Base-by-base conservation (phyloP, 2,329 filamentous ascomycete genomes). In the Calonectria crousiana region DNA sequence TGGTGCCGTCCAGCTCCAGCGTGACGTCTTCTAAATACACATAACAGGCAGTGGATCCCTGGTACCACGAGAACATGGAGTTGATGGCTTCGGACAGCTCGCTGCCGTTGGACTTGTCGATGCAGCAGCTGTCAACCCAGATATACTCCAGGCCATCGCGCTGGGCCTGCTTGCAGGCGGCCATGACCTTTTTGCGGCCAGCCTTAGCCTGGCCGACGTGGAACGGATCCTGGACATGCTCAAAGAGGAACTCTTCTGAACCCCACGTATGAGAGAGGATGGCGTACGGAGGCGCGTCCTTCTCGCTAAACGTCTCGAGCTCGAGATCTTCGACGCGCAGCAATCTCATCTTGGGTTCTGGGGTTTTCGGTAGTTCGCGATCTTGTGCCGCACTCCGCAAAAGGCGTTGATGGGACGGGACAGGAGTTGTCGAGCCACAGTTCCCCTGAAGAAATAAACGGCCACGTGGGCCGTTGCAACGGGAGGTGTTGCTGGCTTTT, bases 231-330 rank as follows among this genome's bases (percentile, higher is more conserved):
- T 38, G 56, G 13, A 38, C n/a, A 16, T 41, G 56, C 30, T 36
- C 56, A 62, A 23, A 62, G n/a, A 38, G 56, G 34, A 28, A 38
- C 34, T 62, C 56, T 3, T 62, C 56, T 13, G 32, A 13, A 18
- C 60, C 60, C 60, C 60, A 65, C 20, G 60, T 65, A 11, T 65
- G 60, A 26, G 60, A 65, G 4, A 65, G 60, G 38, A 65, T 65
- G 60, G 41, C 60, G 38, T 65, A 65, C 2, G 26, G 38, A 11
- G 60, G 60, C n/a, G 20, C 10, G 20, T 28, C 28, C 36, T 30
- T 47, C n/a, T 36, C 56, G 30, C 9, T 38, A 18, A 62, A 62
- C 2, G 30, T 34, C 52, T 56, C 52, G 52, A 56, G 52, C 52
- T 56, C 52, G 52, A 56, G 52, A 56, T 30, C 30, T 32, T n/a